Conservation (phyloP, 2,329 filamentous ascomycete genomes). For the Cordyceps pruinosa region DNA sequence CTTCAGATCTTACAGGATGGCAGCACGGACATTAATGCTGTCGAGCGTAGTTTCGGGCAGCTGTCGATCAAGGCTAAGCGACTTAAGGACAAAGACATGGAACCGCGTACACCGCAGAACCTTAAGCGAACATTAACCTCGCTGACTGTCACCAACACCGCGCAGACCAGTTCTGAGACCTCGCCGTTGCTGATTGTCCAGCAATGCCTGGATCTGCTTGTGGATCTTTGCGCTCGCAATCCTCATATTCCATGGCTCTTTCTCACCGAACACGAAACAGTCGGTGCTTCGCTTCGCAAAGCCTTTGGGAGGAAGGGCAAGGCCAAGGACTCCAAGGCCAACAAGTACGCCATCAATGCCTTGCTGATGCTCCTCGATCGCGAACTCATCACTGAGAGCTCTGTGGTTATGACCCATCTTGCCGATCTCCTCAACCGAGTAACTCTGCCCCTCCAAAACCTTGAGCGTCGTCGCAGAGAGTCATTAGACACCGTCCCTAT, state of each 20-base stretch:
- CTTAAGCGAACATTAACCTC: slow-evolving; percentile 69
- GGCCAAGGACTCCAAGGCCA: slow-evolving; percentile 72
- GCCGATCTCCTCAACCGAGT: slow-evolving; percentile 82
- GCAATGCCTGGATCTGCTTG: slow-evolving; percentile 82
- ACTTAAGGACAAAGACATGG: slow-evolving; percentile 53
- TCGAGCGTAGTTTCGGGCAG: slow-evolving; percentile 92
- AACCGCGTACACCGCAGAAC: slow-evolving; percentile 70
- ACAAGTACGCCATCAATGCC: slow-evolving; percentile 88
- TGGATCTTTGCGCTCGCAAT: slow-evolving; percentile 77
- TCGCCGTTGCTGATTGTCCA: slow-evolving; percentile 94
- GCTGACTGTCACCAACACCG: slow-evolving; percentile 34
- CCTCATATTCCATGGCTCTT: slow-evolving; percentile 86
- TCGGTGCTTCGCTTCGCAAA: slow-evolving; percentile 68
- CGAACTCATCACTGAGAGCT: slow-evolving; percentile 94
- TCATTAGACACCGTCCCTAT: slow-evolving; percentile 37
- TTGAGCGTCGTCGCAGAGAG: slow-evolving; percentile 79
- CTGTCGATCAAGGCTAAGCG: slow-evolving; percentile 87
- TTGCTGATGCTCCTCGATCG: slow-evolving; percentile 82
- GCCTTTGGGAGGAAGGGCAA: slow-evolving; percentile 79
- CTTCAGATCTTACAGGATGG: slow-evolving; percentile 94
- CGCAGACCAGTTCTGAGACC: slow-evolving; percentile 68
- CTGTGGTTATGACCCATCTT: slow-evolving; percentile 90
- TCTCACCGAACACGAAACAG: slow-evolving; percentile 81
- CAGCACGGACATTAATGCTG: slow-evolving; percentile 83
- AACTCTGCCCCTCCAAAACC: slow-evolving; percentile 73